These are phyloP conservation scores for Neonectria hederae DNA, from an alignment of 2,329 filamentous ascomycete species.

Conservation along the genomic window DNA sequence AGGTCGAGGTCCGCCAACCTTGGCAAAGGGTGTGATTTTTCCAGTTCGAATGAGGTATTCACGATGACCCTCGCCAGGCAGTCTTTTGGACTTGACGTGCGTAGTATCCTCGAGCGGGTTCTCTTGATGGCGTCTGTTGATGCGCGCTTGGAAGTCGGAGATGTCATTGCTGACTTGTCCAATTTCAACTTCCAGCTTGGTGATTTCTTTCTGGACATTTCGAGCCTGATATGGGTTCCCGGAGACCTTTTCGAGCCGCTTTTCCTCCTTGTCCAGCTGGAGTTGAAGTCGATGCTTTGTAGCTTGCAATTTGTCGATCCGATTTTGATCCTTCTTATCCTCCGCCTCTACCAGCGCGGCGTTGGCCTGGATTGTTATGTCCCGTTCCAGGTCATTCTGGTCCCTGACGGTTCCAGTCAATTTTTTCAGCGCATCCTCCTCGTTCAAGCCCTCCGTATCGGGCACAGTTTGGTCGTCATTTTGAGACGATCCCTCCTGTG, in stretches of 20 bases:
- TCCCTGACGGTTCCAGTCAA: conserved; percentile 78
- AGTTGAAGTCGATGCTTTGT: conserved; percentile 67
- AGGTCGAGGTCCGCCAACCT: conserved; percentile 71
- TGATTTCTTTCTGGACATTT: conserved; percentile 72
- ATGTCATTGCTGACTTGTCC: conserved; percentile 76
- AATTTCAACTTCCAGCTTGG: conserved; percentile 72
- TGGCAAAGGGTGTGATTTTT: conserved; percentile 96
- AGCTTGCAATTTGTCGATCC: conserved; percentile 67
- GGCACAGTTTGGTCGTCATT: conserved; percentile 19
- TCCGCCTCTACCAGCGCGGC: conserved; percentile 68
- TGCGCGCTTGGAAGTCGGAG: conserved; percentile 80
- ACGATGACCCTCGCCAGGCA: conserved; percentile 83
- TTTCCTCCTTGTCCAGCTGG: conserved; percentile 68
- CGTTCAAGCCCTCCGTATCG: conserved; percentile 55
- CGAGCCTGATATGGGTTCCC: conserved; percentile 61
- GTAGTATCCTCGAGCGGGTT: conserved; percentile 54
- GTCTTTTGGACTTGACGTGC: conserved; percentile 62
- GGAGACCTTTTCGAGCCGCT: conserved; percentile 55
- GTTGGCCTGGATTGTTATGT: conserved; percentile 75
- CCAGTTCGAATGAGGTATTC: conserved; percentile 95
- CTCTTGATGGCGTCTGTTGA: conserved; percentile 76
- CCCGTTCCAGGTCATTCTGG: conserved; percentile 89
- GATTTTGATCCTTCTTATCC: conserved; percentile 69
- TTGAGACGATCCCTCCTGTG: conserved; percentile 39
- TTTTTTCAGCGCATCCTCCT: conserved; percentile 67